These are phyloP conservation scores for Blepharisma undulans DNA, from an alignment of 169 alveolate species.

Conservation along the genomic window DNA sequence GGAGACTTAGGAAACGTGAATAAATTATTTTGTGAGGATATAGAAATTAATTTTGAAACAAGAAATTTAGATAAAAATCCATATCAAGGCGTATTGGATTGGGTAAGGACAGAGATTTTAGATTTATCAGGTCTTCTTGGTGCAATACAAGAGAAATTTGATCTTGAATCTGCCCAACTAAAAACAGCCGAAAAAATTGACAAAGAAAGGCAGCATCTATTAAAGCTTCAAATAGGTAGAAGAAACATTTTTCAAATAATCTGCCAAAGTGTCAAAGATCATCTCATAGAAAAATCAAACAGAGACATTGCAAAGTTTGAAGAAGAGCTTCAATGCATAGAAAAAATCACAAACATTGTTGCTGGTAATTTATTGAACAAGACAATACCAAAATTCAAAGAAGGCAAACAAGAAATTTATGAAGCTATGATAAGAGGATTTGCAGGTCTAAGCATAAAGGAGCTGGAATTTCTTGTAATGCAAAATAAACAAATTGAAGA, in stretches of 20 bases:
- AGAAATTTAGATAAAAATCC: neutral
- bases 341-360: neutral
- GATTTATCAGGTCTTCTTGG: neutral
- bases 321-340: neutral
- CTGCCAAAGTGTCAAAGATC: neutral
- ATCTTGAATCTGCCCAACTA: neutral
- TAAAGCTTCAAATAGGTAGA: neutral
- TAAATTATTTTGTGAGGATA: neutral
- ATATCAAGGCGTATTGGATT: neutral
- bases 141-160: neutral
- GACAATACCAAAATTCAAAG: neutral
- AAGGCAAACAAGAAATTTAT: neutral
- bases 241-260: neutral
- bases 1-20: neutral
- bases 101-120: constrained; percentile 25
- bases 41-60: neutral
- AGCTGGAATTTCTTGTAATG: neutral
- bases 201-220: neutral
- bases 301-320: neutral
- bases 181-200: neutral
- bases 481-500: neutral
- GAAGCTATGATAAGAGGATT: neutral
- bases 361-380: neutral
- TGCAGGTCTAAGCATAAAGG: neutral
- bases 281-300: neutral